phyloP scores from a whole-genome alignment of 441 rosid genomes.

The Gossypium trilobum region DNA sequence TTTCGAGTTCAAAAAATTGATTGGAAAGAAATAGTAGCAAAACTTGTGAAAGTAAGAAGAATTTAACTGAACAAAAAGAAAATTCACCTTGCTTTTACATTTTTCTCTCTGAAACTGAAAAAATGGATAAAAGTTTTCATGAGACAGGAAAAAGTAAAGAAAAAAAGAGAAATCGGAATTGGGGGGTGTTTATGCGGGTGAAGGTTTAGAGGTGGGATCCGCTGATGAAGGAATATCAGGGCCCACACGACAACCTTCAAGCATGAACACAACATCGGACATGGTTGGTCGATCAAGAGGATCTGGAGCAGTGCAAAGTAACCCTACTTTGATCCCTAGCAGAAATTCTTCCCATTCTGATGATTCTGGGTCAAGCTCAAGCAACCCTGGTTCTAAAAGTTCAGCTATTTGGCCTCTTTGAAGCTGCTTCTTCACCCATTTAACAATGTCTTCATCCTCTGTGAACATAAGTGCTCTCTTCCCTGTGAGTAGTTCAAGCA shows the following conservation, averaged over 20 bases:
- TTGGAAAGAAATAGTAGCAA: neutral
- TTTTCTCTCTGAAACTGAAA: slow-evolving; percentile 13
- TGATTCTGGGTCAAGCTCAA: slow-evolving; percentile 90
- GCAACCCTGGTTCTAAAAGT: slow-evolving; percentile 78
- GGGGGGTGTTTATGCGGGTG: slow-evolving; percentile 47
- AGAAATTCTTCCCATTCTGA: slow-evolving; percentile 98
- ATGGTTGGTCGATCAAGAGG: slow-evolving; percentile 83
- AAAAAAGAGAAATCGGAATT: neutral
- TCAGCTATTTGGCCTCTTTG: slow-evolving; percentile 83
- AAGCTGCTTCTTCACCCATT: slow-evolving; percentile 94
- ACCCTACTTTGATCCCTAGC: slow-evolving; percentile 88
- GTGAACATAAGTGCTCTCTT: slow-evolving; percentile 86
- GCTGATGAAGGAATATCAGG: slow-evolving; percentile 80
- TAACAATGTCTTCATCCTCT: slow-evolving; percentile 88
- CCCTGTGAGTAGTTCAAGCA: slow-evolving; percentile 81
- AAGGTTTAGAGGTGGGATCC: slow-evolving; percentile 71
- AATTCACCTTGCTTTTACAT: slow-evolving; percentile 16
- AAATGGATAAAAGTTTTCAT: slow-evolving; percentile 7
- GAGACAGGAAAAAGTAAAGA: neutral
- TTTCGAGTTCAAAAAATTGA: no score
- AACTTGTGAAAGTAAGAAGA: slow-evolving; percentile 15
- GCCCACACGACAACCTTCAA: slow-evolving; percentile 92
- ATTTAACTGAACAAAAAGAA: neutral
- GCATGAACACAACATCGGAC: slow-evolving; percentile 93
- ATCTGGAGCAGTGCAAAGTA: slow-evolving; percentile 84